These are phyloP conservation scores for Malus hybrid DNA, from an alignment of 331 rosid species.

Conservation along the genomic window DNA sequence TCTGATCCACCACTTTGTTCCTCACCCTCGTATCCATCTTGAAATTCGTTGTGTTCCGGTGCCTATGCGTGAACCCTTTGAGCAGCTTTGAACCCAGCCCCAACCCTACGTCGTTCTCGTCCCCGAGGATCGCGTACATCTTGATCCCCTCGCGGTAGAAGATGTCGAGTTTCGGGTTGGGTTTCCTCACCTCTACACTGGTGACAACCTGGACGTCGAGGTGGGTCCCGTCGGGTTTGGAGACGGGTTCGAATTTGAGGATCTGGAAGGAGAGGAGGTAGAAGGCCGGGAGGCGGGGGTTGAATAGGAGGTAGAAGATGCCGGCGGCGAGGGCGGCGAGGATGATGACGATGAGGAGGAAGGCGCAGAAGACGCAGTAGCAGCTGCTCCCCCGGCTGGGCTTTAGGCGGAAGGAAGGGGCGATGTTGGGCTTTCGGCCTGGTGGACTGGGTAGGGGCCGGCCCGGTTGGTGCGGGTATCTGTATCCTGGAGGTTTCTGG, in stretches of 20 bases:
- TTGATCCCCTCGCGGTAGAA: conserved; percentile 11
- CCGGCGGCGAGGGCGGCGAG: conserved; percentile 10
- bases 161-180: conserved; percentile 34
- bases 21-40: conserved; percentile 32
- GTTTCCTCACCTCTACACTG: conserved; percentile 52
- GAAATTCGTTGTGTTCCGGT: conserved; percentile 20
- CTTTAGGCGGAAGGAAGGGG: conserved; percentile 31
- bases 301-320: too few relatives aligned
- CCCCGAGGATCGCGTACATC: conserved; percentile 5
- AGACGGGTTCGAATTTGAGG: conserved; percentile 24
- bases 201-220: conserved; percentile 34
- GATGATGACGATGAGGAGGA: conserved; percentile 29
- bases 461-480: conserved; percentile 14
- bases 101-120: background rate
- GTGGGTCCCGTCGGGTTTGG: conserved; percentile 28
- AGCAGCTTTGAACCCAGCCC: conserved; percentile 33
- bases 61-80: conserved; percentile 28
- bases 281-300: too few relatives aligned
- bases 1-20: conserved; percentile 21
- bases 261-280: too few relatives aligned
- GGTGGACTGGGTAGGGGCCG: conserved; percentile 11
- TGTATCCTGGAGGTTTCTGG: conserved; percentile 70
- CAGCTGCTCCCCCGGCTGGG: conserved; percentile 16
- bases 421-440: conserved; percentile 19
- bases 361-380: conserved; percentile 34